Evolutionary conservation across 306 rosid species (phyloP), one percentile per base, ranked within the genome.

Genomic region (Inga laurina): DNA sequence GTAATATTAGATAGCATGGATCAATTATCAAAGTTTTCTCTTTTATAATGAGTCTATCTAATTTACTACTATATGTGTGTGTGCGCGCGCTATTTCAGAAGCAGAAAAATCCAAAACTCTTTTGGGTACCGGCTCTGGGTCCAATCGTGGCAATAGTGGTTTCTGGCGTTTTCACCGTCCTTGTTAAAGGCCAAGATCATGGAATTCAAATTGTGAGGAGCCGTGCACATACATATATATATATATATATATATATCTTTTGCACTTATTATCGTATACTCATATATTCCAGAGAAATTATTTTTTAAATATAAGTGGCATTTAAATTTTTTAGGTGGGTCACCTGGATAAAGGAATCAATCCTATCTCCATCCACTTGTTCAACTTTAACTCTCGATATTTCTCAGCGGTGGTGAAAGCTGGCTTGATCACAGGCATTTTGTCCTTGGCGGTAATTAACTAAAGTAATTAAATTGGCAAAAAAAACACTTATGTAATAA

Each of bases 61-160:
- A 39, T 39, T 39, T 6, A 39, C 43, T 49, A 49, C 18, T 49
- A 3, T 46, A 45, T 48, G 5, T 37, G 7, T 37, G 43, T 39
- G 43, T 39, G 43, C 5, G 43, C 1, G 39, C 5, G 43, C 1
- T 10, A 48, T 41, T 78, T 65, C 91, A 95, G 98, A 92, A 79
- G 81, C 30, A 57, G 8, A 91, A 8, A 76, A 93, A 70, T 1
- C 93, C 93, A 70, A 89, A 93, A 83, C 89, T 95, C 37, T 95
- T 95, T 85, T 93, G 95, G 97, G 92, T 93, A 22, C 86, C 95
- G 2, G 98, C 98, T 1, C 86, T 95, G 78, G 88, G 89, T 82
- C 98, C 98, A 13, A 90, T 95, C 88, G 45, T 86, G 39, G 84
- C 88, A 4, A 89, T 95, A 10, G 8, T 93, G 8, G 56, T 85